Evolutionary conservation across 768 basidiomycete species (phyloP).

Genomic region (Leccinum uliginosum): DNA sequence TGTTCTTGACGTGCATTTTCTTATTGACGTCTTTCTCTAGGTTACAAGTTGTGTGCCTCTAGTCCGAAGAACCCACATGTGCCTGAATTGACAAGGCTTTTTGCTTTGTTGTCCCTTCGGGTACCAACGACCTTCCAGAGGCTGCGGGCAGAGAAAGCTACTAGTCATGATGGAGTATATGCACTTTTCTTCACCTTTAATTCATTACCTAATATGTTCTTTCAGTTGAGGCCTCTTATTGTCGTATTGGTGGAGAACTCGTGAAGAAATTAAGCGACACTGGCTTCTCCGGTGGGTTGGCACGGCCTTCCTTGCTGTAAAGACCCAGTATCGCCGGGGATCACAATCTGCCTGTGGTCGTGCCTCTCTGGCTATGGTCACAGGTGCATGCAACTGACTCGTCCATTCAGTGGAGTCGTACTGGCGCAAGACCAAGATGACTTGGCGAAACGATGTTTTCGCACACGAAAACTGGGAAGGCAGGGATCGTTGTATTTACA

Average conservation of each 20-base stretch:
- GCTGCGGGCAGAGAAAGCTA: too few species aligned
- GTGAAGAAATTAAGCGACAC: constrained; percentile 68
- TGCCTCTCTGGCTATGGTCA: not conserved
- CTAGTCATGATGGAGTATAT: too few species aligned
- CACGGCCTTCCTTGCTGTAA: constrained; percentile 71
- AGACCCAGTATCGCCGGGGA: constrained; percentile 43
- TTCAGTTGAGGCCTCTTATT: too few species aligned
- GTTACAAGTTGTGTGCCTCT: constrained; percentile 6
- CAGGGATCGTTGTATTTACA: constrained; percentile 56
- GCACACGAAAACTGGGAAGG: constrained; percentile 95
- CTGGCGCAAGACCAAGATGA: constrained; percentile 72
- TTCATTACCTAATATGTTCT: too few species aligned
- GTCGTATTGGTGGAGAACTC: too few species aligned
- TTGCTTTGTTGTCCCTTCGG: too few species aligned
- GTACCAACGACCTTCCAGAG: too few species aligned
- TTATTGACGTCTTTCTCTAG: constrained; percentile 7
- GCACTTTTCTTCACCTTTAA: not conserved
- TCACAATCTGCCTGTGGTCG: constrained; percentile 8
- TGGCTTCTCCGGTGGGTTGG: constrained; percentile 88
- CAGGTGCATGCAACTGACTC: not conserved
- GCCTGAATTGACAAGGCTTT: too few species aligned
- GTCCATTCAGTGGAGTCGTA: constrained; percentile 28
- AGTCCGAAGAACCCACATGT: too few species aligned
- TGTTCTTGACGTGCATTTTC: not conserved
- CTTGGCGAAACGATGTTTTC: constrained; percentile 88